Conservation (phyloP, 2,329 filamentous ascomycete species). For the Venturia oleaginea region DNA sequence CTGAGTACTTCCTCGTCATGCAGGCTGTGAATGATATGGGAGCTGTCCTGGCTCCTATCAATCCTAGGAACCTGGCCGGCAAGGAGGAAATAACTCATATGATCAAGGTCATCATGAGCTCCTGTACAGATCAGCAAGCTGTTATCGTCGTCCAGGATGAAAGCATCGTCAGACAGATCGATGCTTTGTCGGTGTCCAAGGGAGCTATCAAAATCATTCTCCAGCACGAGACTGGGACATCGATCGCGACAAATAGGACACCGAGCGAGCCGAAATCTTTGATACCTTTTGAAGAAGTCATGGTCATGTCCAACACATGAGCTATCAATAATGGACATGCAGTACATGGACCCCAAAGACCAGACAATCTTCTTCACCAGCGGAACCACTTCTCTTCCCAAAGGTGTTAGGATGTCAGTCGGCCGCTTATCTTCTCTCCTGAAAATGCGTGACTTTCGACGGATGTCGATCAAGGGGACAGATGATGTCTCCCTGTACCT, state of each 20-base stretch:
- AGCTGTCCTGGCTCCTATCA: slow-evolving; percentile 7
- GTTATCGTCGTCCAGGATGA: background rate
- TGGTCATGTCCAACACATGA: background rate
- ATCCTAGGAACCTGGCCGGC: slow-evolving; percentile 11
- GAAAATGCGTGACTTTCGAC: background rate
- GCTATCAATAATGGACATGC: background rate
- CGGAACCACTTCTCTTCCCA: slow-evolving; percentile 25
- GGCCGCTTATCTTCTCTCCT: background rate
- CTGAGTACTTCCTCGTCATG: slow-evolving; percentile 6
- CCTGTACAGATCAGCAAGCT: background rate
- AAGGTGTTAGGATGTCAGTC: slow-evolving; percentile 15
- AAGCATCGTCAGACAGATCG: background rate
- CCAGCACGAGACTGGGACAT: background rate
- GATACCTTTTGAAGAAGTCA: slow-evolving; percentile 1
- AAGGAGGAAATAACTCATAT: slow-evolving; percentile 13
- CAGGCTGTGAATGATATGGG: background rate
- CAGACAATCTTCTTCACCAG: background rate
- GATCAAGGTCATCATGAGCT: background rate
- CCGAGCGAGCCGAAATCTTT: background rate
- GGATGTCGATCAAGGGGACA: slow-evolving; percentile 19
- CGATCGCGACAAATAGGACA: background rate
- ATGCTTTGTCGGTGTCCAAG: background rate
- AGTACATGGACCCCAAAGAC: background rate
- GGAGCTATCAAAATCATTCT: slow-evolving; percentile 5
- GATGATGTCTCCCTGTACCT: slow-evolving; percentile 23